Evolutionary conservation across 1,284 basidiomycete species (phyloP), one percentile per base, ranked within the genome.

Genomic region (Naganishia albida): DNA sequence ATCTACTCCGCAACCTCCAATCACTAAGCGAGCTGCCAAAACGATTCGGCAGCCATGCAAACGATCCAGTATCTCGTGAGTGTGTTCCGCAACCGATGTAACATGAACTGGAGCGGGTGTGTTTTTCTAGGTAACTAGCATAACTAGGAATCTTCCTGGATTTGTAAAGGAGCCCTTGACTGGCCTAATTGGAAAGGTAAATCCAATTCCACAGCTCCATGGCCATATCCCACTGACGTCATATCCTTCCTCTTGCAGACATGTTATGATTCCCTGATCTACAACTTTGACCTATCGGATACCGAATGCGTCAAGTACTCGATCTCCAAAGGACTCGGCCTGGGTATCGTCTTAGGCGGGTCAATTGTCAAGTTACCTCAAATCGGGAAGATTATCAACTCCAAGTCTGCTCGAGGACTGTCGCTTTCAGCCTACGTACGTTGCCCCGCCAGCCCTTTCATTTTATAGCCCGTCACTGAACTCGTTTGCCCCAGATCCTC

Each of bases 291-390:
- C 77, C 72, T 96, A n/a, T 80, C 80, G n/a, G 88, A 95, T 75
- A 81, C 86, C 8, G 82, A 88, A 67, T 99, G 95, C 77, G 82
- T 99, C 75, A 93, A 93, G 77, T 91, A 92, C 76, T 86, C 91
- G 1, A 78, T 97, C 62, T 97, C 93, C 2, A 99, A 98, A 75
- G 91, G 87, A 0, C 82, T 99, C 8, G 95, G 95, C 0, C 81
- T 98, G 30, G 94, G 89, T 0, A 94, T 99, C 68, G 93, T 98
- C 46, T 81, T 91, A 1, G 95, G 93, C 57, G 93, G 94, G 1
- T 88, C 88, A 28, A 91, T 98, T 68, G 91, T 98, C 87, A 98
- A 98, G 80, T 84, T 98, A 15, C 95, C 95, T 3, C 95, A 80
- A 75, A 84, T 85, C 63, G 71, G 82, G 72, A 84, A 83, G 74